Conservation (phyloP, 2,329 filamentous ascomycete genomes). For the Monosporascus cannonballus region DNA sequence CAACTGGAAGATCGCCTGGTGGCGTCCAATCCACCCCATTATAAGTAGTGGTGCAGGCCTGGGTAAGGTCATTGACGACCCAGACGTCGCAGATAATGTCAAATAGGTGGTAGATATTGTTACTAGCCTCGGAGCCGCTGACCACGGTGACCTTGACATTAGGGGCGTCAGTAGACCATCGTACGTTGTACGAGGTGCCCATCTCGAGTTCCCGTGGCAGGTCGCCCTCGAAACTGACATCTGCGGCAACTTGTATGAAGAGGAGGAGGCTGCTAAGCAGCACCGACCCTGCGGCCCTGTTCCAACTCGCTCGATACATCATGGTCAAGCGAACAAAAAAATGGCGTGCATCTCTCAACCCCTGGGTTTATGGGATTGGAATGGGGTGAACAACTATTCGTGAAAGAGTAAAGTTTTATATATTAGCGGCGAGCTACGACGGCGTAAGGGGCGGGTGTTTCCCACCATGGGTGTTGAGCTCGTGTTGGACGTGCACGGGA, state of each 20-base stretch:
- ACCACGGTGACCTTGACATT: not conserved
- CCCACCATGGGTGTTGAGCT: too few species aligned
- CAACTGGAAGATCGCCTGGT: not conserved
- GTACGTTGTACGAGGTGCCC: not conserved
- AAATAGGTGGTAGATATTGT: constrained; percentile 11
- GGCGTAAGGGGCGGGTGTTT: too few species aligned
- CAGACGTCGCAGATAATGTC: constrained; percentile 11
- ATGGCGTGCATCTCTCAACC: too few species aligned
- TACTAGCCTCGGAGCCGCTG: not conserved
- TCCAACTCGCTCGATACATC: not conserved
- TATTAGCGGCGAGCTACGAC: too few species aligned
- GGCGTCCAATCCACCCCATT: not conserved
- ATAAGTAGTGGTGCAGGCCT: not conserved
- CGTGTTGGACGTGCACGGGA: too few species aligned
- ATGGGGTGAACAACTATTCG: too few species aligned
- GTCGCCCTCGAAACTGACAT: constrained; percentile 1
- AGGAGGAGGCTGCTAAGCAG: not conserved
- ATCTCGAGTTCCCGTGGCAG: not conserved
- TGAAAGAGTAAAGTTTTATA: too few species aligned
- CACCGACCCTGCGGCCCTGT: not conserved
- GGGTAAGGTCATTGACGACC: not conserved
- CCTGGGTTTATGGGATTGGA: too few species aligned
- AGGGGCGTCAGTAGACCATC: not conserved
- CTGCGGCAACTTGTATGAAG: not conserved
- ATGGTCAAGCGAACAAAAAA: too few species aligned